Evolutionary conservation across 257 asterid species (phyloP), one percentile per base, ranked within the genome.

Genomic region (Solanum ahanhuiri): DNA sequence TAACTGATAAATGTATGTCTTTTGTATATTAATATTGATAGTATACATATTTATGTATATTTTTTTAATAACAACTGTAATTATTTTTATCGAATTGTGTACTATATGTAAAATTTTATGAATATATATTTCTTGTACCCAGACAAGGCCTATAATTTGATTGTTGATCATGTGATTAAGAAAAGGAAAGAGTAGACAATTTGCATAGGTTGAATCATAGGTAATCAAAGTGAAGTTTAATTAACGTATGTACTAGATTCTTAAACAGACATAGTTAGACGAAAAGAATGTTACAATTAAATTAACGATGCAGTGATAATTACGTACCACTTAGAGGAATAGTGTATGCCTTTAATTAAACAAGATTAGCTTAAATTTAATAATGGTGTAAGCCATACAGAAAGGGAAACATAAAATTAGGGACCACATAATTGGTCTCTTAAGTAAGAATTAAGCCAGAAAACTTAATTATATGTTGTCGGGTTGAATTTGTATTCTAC

Each of bases 401-500:
- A 75, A 88, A 86, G 71, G 92, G 94, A 86, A 93, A 92, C 98
- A 95, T 63, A 84, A 87, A 60, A 69, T 88, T 89, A 88, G 94
- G 95, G 96, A 93, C 96, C 98, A 93, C 97, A 88, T 91, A 86
- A 93, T 90, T 91, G 93, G 96, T 92, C 94, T 85, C 91, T 93
- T 89, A 31, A 85, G 84, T 79, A 10, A 45, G 67, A 45, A 79
- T 30, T 79, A 79, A 79, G 84, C 17, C 41, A 48, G 60, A 17
- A 51, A 79, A 79, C 28, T 28, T 30, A 48, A 45, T 63, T 72
- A 87, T 85, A 81, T 54, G 35, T 81, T 79, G 85, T 89, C 90
- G 90, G 89, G 86, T 90, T 88, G 87, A 87, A 75, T 37, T 86
- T 64, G 30, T 9, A 51, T 57, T 71, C 10, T 41, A 73, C 86